Evolutionary conservation across 192 early-diverging fungal species (phyloP).

Genomic region (Backusella luteola): DNA sequence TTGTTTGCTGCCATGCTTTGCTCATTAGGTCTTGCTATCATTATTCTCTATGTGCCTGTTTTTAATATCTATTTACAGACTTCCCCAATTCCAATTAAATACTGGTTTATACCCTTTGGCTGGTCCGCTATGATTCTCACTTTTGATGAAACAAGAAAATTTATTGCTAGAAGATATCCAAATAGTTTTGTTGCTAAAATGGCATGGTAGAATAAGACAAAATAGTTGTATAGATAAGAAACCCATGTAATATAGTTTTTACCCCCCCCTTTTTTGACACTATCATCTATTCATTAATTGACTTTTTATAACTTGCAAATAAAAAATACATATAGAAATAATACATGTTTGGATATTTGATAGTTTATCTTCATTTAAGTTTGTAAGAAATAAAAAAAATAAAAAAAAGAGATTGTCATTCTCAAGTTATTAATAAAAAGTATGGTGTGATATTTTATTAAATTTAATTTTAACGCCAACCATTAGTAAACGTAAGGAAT

Average conservation of each 20-base stretch:
- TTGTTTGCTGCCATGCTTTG: slow-evolving; percentile 51
- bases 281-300: background rate
- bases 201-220: slow-evolving; percentile 13
- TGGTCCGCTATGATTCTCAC: slow-evolving; percentile 53
- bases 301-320: background rate
- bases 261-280: background rate
- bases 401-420: background rate
- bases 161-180: slow-evolving; percentile 36
- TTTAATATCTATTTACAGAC: slow-evolving; percentile 58
- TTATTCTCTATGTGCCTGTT: slow-evolving; percentile 52
- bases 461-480: background rate
- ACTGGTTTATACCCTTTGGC: slow-evolving; percentile 64
- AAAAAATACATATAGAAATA: background rate
- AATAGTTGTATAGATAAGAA: background rate
- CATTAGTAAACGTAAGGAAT: slow-evolving; percentile 69
- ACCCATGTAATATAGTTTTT: background rate
- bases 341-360: background rate
- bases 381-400: background rate
- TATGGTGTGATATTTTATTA: background rate
- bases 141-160: slow-evolving; percentile 65
- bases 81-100: slow-evolving; percentile 55
- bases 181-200: slow-evolving; percentile 14
- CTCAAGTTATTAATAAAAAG: background rate
- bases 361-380: background rate
- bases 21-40: slow-evolving; percentile 46